phyloP scores from a whole-genome alignment of 345 rosid species.

The Salix koriyanagi region DNA sequence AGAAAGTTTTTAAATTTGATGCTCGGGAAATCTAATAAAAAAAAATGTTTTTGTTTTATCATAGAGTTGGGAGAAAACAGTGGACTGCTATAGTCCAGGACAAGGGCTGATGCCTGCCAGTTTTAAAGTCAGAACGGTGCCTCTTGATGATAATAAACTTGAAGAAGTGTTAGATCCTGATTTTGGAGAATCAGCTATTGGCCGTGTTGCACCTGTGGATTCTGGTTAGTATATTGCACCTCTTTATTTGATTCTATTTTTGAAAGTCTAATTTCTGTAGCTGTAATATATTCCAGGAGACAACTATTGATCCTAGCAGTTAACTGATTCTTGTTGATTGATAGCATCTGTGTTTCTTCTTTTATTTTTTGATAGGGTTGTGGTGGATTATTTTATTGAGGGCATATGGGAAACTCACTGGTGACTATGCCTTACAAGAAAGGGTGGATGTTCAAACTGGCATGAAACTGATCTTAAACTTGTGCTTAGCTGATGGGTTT shows the following conservation, averaged over 20 bases:
- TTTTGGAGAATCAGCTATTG: constrained; percentile 36
- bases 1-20: neutral
- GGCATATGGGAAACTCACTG: constrained; percentile 32
- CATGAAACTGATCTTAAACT: constrained; percentile 25
- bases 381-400: constrained; percentile 36
- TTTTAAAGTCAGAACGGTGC: constrained; percentile 31
- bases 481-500: constrained; percentile 32
- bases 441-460: constrained; percentile 38
- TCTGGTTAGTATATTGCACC: constrained; percentile 17
- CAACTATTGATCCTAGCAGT: neutral
- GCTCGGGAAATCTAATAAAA: neutral
- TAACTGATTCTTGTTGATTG: neutral
- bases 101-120: constrained; percentile 37
- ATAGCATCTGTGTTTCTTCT: constrained; percentile 1
- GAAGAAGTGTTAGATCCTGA: constrained; percentile 35
- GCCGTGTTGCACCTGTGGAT: constrained; percentile 36
- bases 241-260: neutral
- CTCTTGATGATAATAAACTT: constrained; percentile 23
- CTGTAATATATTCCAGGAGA: neutral
- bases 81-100: constrained; percentile 35
- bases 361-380: constrained; percentile 16
- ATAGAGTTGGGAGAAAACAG: constrained; percentile 37
- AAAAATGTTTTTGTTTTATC: constrained; percentile 1
- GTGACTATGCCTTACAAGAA: constrained; percentile 34
- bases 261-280: neutral